A percentile compares a stretch with the other conserved stretches of the same genome.
Conservation (phyloP, 73 alveolate species). For the Vitrella brassicaformis region DNA sequence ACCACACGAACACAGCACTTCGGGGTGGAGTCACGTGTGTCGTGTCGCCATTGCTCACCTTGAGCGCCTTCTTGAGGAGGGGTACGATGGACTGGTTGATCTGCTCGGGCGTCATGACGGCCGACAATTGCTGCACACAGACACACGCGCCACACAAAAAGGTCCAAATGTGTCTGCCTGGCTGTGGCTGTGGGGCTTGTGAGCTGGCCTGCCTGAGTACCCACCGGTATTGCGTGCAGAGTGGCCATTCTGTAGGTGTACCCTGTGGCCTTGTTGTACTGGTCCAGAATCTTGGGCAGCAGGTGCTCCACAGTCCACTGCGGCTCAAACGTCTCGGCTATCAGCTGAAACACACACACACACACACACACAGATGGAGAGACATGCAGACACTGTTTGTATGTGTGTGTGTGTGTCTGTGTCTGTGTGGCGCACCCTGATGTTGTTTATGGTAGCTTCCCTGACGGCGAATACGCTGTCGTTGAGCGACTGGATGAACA, state of each 20-base stretch:
- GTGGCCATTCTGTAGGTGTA: background rate
- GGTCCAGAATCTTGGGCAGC: background rate
- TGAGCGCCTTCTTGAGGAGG: constrained; percentile 20
- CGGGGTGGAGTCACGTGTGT: background rate
- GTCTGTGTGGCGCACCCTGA: too few species aligned
- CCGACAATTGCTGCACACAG: constrained; percentile 27
- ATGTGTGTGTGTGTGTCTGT: too few species aligned
- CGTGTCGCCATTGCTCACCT: background rate
- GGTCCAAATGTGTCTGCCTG: background rate
- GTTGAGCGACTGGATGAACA: constrained; percentile 27
- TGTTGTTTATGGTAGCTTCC: too few species aligned
- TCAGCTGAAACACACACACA: too few species aligned
- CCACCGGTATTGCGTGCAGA: background rate
- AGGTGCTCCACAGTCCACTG: constrained; percentile 41
- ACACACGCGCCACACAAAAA: constrained; percentile 1
- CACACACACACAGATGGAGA: too few species aligned
- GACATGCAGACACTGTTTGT: too few species aligned
- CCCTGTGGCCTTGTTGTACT: background rate
- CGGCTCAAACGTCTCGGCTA: constrained; percentile 26
- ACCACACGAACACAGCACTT: too few species aligned
- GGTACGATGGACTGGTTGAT: constrained; percentile 33
- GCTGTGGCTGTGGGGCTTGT: background rate
- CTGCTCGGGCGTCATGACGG: constrained; percentile 37
- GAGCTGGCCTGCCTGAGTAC: background rate
- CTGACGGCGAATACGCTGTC: constrained; percentile 31